Percentiles rank a stretch among this genome's conserved stretches.
phyloP scores from a whole-genome alignment of 2,329 filamentous ascomycete genomes.

The Phialemoniopsis sp. region DNA sequence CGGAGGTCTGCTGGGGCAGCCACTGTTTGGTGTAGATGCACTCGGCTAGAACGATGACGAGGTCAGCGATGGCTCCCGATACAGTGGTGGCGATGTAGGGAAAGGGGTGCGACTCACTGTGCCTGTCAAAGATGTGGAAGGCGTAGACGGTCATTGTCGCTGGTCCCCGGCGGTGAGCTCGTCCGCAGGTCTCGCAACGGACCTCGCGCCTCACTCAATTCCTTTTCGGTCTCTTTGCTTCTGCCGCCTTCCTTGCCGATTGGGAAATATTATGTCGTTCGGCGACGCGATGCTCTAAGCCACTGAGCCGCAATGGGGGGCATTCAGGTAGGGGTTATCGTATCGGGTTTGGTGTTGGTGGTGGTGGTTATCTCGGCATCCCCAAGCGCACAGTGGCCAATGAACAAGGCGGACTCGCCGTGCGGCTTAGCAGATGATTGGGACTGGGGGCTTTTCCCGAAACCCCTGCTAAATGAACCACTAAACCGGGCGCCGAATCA shows the following conservation, averaged over 20 bases:
- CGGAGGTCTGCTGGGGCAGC: conserved; percentile 48
- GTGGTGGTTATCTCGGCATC: too few species aligned
- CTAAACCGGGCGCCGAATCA: too few species aligned
- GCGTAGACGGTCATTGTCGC: conserved; percentile 85
- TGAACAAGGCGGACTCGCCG: too few species aligned
- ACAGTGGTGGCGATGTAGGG: not conserved
- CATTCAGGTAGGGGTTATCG: too few species aligned
- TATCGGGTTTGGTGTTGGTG: too few species aligned
- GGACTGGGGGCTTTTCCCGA: too few species aligned
- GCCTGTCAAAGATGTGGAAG: conserved; percentile 98
- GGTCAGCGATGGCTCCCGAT: not conserved
- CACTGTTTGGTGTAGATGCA: conserved; percentile 94
- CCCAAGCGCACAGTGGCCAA: too few species aligned
- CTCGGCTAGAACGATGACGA: conserved; percentile 61
- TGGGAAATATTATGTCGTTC: too few species aligned
- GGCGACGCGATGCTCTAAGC: too few species aligned
- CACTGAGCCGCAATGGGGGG: too few species aligned
- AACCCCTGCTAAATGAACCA: too few species aligned
- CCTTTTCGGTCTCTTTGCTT: not conserved
- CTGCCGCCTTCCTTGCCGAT: not conserved
- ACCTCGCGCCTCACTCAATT: conserved; percentile 1
- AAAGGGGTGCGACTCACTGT: conserved; percentile 66
- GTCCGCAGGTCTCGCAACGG: conserved; percentile 1
- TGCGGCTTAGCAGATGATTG: too few species aligned
- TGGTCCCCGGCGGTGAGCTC: not conserved